Evolutionary conservation across 2,329 filamentous ascomycete genomes (phyloP), one percentile per base, ranked within the genome.

Genomic region (Talaromyces verruculosus): DNA sequence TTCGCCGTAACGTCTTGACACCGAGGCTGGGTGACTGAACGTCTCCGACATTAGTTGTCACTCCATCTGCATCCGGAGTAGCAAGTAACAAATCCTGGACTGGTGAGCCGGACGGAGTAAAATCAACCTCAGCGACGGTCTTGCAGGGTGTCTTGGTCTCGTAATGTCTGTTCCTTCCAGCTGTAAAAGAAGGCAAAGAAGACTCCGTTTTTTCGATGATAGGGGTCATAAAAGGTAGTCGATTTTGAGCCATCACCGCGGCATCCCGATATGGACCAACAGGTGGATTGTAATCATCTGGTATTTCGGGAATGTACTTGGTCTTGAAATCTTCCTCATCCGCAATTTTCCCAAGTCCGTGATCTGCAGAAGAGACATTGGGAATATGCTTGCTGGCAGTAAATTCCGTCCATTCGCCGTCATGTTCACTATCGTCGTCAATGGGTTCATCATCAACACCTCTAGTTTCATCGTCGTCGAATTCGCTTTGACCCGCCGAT

Each of bases 141-240:
- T 89, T 89, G 71, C 88, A 92, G 17, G 93, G 93, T 4, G 92
- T 96, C 79, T 95, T 96, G 59, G 87, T 84, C 63, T 84, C 84
- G 72, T 76, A 88, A 82, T 76, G 85, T 85, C 69, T 85, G 84
- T 76, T 86, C 85, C 71, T 82, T 82, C 64, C 83, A 75, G 69
- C 83, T 79, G 62, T 87, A 84, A 33, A 88, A 4, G 86, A 85
- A 49, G 89, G 79, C 41, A 98, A 80, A 0, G 93, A 97, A 11
- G 89, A 91, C 78, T 99, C 95, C 0, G 95, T 99, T 72, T 92
- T 89, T 78, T 99, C 95, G 1, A 95, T 94, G 70, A 99, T 99
- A 1, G 95, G 95, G 0, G 95, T 99, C 95, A 99, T 98, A 77
- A 98, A 99, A 2, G 94, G 95, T 10, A 98, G 83, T 64, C 93